Conservation (phyloP, 176 grass and related monocot species). For the Leersia perrieri region DNA sequence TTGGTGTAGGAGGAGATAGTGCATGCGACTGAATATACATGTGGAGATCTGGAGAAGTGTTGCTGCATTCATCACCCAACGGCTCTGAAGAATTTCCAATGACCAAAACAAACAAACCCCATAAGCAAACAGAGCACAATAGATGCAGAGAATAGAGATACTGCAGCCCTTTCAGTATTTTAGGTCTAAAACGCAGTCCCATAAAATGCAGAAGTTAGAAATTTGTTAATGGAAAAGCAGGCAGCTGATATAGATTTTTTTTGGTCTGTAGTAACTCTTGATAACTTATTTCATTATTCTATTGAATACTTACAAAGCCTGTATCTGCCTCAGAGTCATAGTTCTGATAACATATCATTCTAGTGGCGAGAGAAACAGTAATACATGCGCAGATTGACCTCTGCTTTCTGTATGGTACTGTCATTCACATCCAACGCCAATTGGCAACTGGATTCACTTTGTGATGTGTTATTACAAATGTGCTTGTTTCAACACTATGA, state of each 20-base stretch:
- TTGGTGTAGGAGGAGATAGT: not conserved
- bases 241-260: not conserved
- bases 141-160: not conserved
- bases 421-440: not conserved
- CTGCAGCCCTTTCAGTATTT: not conserved
- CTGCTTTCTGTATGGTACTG: not conserved
- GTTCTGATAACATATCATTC: not conserved
- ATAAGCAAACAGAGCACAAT: not conserved
- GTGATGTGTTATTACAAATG: not conserved
- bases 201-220: not conserved
- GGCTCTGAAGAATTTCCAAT: not conserved
- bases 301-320: not conserved
- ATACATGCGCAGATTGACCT: not conserved
- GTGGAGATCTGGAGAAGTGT: not conserved
- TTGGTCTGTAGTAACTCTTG: not conserved
- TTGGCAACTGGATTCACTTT: not conserved
- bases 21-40: not conserved
- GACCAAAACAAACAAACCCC: not conserved
- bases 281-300: not conserved
- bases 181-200: not conserved
- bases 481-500: not conserved
- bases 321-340: not conserved
- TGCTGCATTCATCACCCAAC: not conserved
- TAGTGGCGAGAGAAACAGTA: not conserved
- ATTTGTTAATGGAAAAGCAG: not conserved